phyloP scores from a whole-genome alignment of 257 asterid genomes.

The Nicotiana sylvestris region DNA sequence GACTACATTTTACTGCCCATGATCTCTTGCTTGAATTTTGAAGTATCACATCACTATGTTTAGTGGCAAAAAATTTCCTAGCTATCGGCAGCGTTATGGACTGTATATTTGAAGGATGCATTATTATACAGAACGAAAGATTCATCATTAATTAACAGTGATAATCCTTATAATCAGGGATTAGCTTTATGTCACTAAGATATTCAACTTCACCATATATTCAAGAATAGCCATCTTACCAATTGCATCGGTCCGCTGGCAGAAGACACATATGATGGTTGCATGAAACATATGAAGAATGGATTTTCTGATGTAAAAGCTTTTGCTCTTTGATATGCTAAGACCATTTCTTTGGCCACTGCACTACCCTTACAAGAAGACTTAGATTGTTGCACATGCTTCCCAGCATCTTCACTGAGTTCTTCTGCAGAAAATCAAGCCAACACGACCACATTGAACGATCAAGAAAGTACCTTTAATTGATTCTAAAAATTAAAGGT shows the following conservation, averaged over 20 bases:
- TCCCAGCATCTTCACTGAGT: background rate
- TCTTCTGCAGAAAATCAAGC: background rate
- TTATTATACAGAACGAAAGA: background rate
- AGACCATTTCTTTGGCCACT: background rate
- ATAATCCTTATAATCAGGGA: background rate
- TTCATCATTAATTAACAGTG: background rate
- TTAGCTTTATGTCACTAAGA: background rate
- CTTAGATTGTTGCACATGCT: background rate
- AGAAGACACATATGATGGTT: conserved; percentile 13
- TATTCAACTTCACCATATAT: no score
- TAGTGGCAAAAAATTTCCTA: background rate
- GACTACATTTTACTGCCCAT: background rate
- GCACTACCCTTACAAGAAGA: background rate
- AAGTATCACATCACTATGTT: background rate
- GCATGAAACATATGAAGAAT: conserved; percentile 21
- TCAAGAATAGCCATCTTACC: background rate
- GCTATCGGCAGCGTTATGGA: background rate
- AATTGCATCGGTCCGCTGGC: background rate
- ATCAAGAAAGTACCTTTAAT: background rate
- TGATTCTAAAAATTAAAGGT: background rate
- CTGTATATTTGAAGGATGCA: background rate
- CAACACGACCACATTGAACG: background rate
- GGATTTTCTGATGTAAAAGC: conserved; percentile 12
- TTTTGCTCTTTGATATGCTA: conserved; percentile 13
- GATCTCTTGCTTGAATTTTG: background rate